Conservation (phyloP, 2,329 filamentous ascomycete species). For the Penicillium thymicola region DNA sequence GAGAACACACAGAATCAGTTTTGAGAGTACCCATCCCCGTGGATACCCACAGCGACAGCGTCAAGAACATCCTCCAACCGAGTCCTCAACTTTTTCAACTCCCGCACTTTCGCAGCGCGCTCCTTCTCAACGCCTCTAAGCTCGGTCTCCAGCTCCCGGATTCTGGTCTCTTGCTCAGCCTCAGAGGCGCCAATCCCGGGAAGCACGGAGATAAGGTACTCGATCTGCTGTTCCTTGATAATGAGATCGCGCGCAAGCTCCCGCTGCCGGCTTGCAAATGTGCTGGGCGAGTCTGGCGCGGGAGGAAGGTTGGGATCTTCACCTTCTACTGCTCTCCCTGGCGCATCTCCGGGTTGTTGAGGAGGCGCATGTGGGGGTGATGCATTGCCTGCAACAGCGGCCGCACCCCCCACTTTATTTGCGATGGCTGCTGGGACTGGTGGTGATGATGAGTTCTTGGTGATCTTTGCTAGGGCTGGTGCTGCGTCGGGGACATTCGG, state of each 20-base stretch:
- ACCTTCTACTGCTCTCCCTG: constrained; percentile 14
- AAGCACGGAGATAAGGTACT: constrained; percentile 46
- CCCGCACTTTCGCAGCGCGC: constrained; percentile 40
- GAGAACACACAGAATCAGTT: not conserved
- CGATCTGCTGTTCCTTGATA: constrained; percentile 51
- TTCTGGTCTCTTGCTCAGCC: constrained; percentile 44
- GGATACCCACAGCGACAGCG: constrained; percentile 38
- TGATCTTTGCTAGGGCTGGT: constrained; percentile 41
- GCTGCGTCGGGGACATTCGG: constrained; percentile 32
- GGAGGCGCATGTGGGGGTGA: constrained; percentile 25
- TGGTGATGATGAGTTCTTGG: constrained; percentile 39
- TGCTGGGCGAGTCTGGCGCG: constrained; percentile 40
- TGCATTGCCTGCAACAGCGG: constrained; percentile 13
- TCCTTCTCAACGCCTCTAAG: constrained; percentile 45
- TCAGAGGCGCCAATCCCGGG: constrained; percentile 47
- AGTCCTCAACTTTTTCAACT: constrained; percentile 41
- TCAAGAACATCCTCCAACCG: constrained; percentile 44
- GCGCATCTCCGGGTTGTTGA: constrained; percentile 15
- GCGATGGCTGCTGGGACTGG: constrained; percentile 32
- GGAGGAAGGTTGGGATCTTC: constrained; percentile 34
- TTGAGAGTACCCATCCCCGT: constrained; percentile 24
- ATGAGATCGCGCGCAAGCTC: constrained; percentile 50
- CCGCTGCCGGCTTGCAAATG: constrained; percentile 44
- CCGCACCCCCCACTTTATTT: constrained; percentile 13
- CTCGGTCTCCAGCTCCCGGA: constrained; percentile 43